phyloP scores from a whole-genome alignment of 371 early-diverging fungal genomes.

The Syncephalis fuscata region DNA sequence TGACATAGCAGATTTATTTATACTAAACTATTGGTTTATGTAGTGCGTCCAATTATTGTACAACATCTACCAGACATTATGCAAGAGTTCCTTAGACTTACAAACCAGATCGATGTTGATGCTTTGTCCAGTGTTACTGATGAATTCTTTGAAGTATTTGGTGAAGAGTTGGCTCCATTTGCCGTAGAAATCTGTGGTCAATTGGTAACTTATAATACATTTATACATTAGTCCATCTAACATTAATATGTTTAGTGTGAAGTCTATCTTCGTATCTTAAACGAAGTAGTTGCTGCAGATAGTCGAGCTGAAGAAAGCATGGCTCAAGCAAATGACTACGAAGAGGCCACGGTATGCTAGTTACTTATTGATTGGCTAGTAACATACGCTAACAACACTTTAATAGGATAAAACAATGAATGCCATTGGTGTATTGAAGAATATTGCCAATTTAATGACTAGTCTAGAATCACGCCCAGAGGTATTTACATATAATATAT shows the following conservation, averaged over 20 bases:
- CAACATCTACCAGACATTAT: slow-evolving; percentile 68
- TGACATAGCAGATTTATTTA: background rate
- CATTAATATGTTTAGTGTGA: slow-evolving; percentile 19
- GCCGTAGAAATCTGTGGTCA: slow-evolving; percentile 72
- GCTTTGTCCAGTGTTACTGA: slow-evolving; percentile 74
- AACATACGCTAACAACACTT: too few relatives aligned
- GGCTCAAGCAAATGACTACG: slow-evolving; percentile 20
- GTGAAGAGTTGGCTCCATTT: slow-evolving; percentile 75
- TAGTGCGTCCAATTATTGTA: slow-evolving; percentile 48
- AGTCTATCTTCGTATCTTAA: slow-evolving; percentile 68
- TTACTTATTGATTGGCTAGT: slow-evolving; percentile 1
- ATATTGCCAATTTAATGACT: slow-evolving; percentile 66
- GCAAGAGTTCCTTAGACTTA: slow-evolving; percentile 61
- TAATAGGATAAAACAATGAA: slow-evolving; percentile 73
- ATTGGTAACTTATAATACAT: slow-evolving; percentile 19
- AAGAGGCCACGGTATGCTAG: slow-evolving; percentile 30
- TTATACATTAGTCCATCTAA: background rate
- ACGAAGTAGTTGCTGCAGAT: slow-evolving; percentile 25
- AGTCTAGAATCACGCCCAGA: slow-evolving; percentile 53
- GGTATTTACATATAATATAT: slow-evolving; percentile 11
- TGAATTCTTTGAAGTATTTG: slow-evolving; percentile 72
- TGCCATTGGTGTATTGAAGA: slow-evolving; percentile 79
- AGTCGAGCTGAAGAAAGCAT: slow-evolving; percentile 11
- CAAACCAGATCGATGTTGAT: slow-evolving; percentile 82
- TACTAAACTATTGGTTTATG: slow-evolving; percentile 2